Base-by-base conservation (phyloP, 2,329 filamentous ascomycete genomes). In the Penicillium fuscoglaucum region DNA sequence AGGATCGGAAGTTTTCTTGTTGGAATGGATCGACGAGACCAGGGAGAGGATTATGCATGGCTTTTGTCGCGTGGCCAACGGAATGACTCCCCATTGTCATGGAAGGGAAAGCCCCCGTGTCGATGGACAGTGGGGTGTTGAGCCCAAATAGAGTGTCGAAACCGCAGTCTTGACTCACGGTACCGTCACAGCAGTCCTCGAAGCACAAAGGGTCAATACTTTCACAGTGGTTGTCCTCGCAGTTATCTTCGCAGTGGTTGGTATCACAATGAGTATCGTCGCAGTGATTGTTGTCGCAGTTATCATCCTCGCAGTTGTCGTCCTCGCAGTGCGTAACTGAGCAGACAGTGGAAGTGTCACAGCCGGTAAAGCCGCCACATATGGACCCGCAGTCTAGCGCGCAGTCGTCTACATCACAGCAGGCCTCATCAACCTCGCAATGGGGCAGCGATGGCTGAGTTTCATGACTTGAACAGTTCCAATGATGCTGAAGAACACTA, bases 321-420 rank as follows among this genome's bases (percentile, higher is more conserved):
- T 70, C 64, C 40, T 72, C 63, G 40, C 71, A 73, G 49, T 70
- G 60, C 35, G 69, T 63, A 33, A 70, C 70, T 2, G 76, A 76
- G 61, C 76, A 78, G 13, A 69, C 67, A 3, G 68, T 74, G 8
- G 68, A 70, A 35, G 71, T 70, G 51, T 76, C 73, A 59, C 76
- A 78, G 37, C 75, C 74, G 19, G 73, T 67, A 52, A 76, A 77
- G 41, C 74, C 74, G 52, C 77, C 76, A 59, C 76, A 78, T 21
- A 74, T 66, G 12, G 76, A 77, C 19, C 68, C 69, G 55, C 76
- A 78, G 47, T 71, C 69, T 58, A 72, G 60, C 29, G 73, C 43
- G 51, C 72, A 75, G 49, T 70, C 66, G 45, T 78, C 74, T 35
- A 69, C 69, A 50, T 76, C 71, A 61, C 76, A 78, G 59, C 76